A percentile compares a stretch with the other conserved stretches of the same genome.
phyloP scores from a whole-genome alignment of 2,329 filamentous ascomycete genomes.

The Blumeriella jaapii region DNA sequence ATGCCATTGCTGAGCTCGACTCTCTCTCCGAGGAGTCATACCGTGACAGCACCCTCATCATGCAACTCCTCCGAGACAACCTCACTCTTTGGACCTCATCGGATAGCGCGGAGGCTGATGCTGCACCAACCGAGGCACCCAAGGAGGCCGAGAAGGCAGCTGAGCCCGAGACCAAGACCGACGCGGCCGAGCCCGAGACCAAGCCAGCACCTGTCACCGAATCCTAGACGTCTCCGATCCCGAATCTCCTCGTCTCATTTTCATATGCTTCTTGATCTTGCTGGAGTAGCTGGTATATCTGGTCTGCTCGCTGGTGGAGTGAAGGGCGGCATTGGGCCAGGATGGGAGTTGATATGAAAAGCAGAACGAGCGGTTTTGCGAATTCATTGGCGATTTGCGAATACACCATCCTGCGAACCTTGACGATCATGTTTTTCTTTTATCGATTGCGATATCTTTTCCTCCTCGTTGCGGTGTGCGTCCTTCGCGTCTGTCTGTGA shows the following conservation, averaged over 20 bases:
- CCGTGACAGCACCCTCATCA: conserved; percentile 97
- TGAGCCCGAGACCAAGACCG: conserved; percentile 37
- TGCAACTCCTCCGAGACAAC: conserved; percentile 98
- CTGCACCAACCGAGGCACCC: conserved; percentile 40
- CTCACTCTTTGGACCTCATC: conserved; percentile 96
- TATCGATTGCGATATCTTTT: conserved; percentile 25
- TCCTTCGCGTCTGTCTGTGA: conserved; percentile 15
- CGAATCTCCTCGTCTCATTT: conserved; percentile 30
- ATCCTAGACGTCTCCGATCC: conserved; percentile 37
- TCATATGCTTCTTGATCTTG: conserved; percentile 27
- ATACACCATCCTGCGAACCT: conserved; percentile 29
- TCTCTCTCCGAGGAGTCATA: conserved; percentile 96
- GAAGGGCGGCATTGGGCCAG: conserved; percentile 25
- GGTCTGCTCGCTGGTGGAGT: conserved; percentile 23
- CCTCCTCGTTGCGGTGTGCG: conserved; percentile 18
- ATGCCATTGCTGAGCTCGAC: conserved; percentile 95
- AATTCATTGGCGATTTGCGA: conserved; percentile 25
- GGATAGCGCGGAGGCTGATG: conserved; percentile 70
- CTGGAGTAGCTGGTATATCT: conserved; percentile 24
- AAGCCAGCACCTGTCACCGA: conserved; percentile 34
- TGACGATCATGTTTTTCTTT: conserved; percentile 29
- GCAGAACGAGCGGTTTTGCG: conserved; percentile 24
- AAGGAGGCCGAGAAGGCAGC: conserved; percentile 49
- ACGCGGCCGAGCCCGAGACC: conserved; percentile 21
- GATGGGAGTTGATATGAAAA: conserved; percentile 29